phyloP scores from a whole-genome alignment of 2,329 filamentous ascomycete species.

The Fusarium sororula region DNA sequence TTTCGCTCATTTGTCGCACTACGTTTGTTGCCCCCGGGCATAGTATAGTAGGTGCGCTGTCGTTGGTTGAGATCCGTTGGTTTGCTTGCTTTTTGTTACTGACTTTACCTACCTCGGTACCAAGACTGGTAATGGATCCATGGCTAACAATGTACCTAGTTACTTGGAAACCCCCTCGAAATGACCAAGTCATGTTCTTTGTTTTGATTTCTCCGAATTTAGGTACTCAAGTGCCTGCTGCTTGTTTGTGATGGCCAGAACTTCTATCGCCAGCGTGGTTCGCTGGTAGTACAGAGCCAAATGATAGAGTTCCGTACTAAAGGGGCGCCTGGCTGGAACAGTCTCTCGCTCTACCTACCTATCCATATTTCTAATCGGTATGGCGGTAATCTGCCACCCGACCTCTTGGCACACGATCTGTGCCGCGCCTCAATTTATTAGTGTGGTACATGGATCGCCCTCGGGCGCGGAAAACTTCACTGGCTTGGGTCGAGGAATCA shows the following conservation, averaged over 20 bases:
- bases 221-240: background rate
- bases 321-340: background rate
- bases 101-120: background rate
- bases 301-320: slow-evolving; percentile 1
- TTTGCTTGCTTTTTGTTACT: slow-evolving; percentile 1
- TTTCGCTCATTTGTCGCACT: slow-evolving; percentile 11
- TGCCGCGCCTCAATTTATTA: background rate
- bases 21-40: background rate
- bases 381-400: slow-evolving; percentile 18
- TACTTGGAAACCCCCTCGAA: background rate
- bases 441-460: background rate
- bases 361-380: background rate
- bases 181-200: slow-evolving; percentile 3
- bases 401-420: slow-evolving; percentile 25
- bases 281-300: background rate
- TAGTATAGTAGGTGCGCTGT: background rate
- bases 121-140: background rate
- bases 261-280: background rate
- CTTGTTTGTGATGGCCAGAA: background rate
- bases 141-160: background rate
- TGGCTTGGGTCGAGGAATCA: background rate
- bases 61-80: slow-evolving; percentile 1
- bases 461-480: background rate
- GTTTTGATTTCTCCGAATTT: background rate
- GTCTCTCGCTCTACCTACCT: background rate